Conservation (phyloP, 495 filamentous ascomycete species). For the Pseudevernia furfuracea region DNA sequence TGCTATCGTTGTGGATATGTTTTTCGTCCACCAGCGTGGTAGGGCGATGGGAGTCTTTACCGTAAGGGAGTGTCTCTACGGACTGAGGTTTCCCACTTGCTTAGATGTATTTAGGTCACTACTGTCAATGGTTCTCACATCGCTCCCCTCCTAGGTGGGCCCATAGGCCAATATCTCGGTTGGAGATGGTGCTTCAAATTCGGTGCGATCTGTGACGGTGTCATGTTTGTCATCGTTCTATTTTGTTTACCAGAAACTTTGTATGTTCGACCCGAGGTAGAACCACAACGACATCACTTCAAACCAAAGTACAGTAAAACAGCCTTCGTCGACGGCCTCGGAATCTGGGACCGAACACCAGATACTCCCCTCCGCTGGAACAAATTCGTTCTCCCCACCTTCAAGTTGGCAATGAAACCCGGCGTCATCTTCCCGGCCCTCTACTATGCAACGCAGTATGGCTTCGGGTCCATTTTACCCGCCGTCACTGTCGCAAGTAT, state of each 20-base stretch:
- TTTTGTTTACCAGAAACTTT: background rate
- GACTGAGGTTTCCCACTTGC: background rate
- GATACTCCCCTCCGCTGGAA: background rate
- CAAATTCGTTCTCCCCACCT: background rate
- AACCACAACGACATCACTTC: background rate
- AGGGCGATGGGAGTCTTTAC: background rate
- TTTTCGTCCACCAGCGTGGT: background rate
- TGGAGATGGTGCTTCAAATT: background rate
- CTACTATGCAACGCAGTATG: background rate
- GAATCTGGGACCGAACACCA: background rate
- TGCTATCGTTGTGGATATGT: background rate
- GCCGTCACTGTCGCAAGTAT: background rate
- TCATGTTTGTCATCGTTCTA: background rate
- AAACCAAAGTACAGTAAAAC: background rate
- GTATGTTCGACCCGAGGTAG: background rate
- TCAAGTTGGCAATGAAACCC: background rate
- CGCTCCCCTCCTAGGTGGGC: background rate
- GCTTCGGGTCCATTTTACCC: background rate
- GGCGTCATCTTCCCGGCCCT: background rate
- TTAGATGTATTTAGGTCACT: background rate
- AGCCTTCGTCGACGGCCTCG: background rate
- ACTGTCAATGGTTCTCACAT: background rate
- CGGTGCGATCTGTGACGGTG: background rate
- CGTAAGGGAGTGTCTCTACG: background rate
- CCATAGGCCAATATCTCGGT: background rate